Evolutionary conservation across 139 green algal species (phyloP).

Genomic region (Closterium sp.): DNA sequence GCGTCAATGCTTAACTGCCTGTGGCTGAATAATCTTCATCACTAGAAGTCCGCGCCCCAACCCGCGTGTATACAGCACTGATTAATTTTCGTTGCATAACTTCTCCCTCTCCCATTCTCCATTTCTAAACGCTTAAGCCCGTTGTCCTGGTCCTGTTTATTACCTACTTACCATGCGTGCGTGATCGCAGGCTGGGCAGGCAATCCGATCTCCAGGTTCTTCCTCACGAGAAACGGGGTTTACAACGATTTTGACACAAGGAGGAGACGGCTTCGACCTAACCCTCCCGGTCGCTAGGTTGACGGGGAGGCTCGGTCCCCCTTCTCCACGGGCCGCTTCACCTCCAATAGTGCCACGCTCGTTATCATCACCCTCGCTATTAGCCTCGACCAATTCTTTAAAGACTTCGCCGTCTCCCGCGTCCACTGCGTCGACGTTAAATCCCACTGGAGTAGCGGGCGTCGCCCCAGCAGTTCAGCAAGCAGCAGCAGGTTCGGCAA

Average conservation of each 20-base stretch:
- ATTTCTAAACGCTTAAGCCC: background rate
- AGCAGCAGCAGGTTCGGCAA: background rate
- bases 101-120: background rate
- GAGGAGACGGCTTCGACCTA: background rate
- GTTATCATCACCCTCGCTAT: background rate
- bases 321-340: background rate
- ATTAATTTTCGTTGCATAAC: background rate
- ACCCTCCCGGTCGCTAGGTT: background rate
- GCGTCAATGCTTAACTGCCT: too few relatives aligned
- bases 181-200: background rate
- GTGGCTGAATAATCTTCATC: too few relatives aligned
- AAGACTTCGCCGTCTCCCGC: background rate
- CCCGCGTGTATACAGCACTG: too few relatives aligned
- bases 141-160: background rate
- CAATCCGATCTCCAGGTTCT: background rate
- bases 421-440: background rate
- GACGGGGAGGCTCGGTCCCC: background rate
- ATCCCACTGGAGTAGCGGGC: background rate
- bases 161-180: background rate
- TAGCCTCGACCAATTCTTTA: background rate
- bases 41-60: too few relatives aligned
- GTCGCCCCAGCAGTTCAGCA: background rate
- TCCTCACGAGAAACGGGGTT: background rate
- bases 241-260: background rate
- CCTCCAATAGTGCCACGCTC: background rate